Base-by-base conservation (phyloP, 768 basidiomycete species). In the Artomyces pyxidatus region DNA sequence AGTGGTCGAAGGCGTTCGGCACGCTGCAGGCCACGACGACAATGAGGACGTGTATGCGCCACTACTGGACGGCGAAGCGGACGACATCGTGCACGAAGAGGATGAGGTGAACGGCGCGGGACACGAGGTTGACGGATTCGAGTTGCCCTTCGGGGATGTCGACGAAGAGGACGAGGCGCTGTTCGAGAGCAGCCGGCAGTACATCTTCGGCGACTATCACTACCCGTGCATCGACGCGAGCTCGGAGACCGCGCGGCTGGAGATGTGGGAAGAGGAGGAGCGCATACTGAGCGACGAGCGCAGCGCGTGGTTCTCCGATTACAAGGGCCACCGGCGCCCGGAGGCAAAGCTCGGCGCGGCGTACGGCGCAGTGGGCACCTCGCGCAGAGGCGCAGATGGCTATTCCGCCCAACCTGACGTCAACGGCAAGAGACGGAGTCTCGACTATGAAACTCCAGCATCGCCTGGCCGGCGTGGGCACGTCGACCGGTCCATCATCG, bases 151-250 rank as follows among this genome's bases (percentile, higher is more conserved):
- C 60, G 80, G 80, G 2, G 81, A 80, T 30, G 63, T 74, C n/a
- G 77, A 83, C 51, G 78, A 78, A 2, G 78, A 65, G 21, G 86
- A 89, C 59, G 94, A 96, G 57, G 71, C 72, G 54, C 65, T 95
- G 45, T 98, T 85, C 59, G 73, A 68, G 25, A 76, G 91, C 32
- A 84, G 88, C 63, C 78, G 79, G 62, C 73, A 77, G 55, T 87
- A 90, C 52, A 72, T 94, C 22, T 97, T 92, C 57, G 91, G 91
- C 4, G 88, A 94, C 66, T 91, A 92, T 62, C 78, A 88, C 59
- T 95, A 94, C 61, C 93, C 92, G 0, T 81, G 79, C 48, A 82
- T 93, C 52, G 93, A 95, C 59, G 85, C 89, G 42, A 92, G 87
- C 66, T 80, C 83, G 22, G 88, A 93, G 65, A 58, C 65, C 16